phyloP scores from a whole-genome alignment of 768 basidiomycete species.

The Russula emetica region DNA sequence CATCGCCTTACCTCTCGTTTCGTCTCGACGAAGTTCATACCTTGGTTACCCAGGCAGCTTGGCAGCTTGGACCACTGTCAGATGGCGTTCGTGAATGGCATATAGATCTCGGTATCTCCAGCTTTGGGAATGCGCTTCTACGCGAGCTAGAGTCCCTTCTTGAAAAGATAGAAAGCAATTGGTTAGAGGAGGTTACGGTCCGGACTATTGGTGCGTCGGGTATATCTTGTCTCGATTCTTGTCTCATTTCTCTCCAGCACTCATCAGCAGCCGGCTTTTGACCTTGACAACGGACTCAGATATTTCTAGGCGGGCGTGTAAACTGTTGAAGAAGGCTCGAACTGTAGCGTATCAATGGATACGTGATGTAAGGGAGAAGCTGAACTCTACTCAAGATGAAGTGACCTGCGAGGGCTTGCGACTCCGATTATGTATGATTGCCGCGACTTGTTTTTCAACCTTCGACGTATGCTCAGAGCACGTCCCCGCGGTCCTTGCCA shows the following conservation, averaged over 20 bases:
- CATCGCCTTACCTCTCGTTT: slow-evolving; percentile 39
- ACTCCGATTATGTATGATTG: not conserved
- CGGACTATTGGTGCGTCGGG: slow-evolving; percentile 10
- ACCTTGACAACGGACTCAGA: not conserved
- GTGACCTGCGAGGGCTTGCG: not conserved
- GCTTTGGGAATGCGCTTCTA: slow-evolving; percentile 39
- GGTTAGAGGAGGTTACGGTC: slow-evolving; percentile 32
- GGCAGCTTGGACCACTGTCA: slow-evolving; percentile 39
- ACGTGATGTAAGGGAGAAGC: not conserved
- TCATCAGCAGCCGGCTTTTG: slow-evolving; percentile 10
- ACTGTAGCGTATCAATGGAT: not conserved
- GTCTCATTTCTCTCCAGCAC: not conserved
- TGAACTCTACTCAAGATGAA: not conserved
- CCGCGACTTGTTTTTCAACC: slow-evolving; percentile 7
- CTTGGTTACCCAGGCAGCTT: slow-evolving; percentile 44
- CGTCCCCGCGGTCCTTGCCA: not conserved
- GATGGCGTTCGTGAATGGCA: slow-evolving; percentile 39
- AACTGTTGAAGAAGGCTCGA: not conserved
- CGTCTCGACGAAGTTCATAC: slow-evolving; percentile 39
- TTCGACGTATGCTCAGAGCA: slow-evolving; percentile 6
- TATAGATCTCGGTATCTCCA: slow-evolving; percentile 32
- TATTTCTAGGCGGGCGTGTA: not conserved
- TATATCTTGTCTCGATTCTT: not conserved
- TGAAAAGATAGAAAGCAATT: slow-evolving; percentile 39
- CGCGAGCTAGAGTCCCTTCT: slow-evolving; percentile 37